phyloP scores from a whole-genome alignment of 1,284 basidiomycete genomes.

The Pseudomicrostroma phylloplanum region DNA sequence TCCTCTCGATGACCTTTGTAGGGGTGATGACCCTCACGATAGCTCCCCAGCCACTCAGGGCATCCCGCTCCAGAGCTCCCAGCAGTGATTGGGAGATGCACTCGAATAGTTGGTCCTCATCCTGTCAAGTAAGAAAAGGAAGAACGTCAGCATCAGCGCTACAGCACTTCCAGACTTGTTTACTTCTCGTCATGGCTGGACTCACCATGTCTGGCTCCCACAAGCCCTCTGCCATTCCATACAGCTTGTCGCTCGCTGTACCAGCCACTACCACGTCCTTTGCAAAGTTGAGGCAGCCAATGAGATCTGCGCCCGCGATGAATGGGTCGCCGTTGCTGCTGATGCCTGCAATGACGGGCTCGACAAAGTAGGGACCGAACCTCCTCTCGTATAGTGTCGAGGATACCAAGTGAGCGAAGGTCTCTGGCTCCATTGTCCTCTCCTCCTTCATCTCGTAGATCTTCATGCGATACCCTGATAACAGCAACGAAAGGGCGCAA shows the following conservation, averaged over 20 bases:
- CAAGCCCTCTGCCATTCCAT: slow-evolving; percentile 92
- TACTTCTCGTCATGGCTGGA: slow-evolving; percentile 8
- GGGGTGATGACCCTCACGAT: slow-evolving; percentile 76
- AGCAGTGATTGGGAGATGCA: slow-evolving; percentile 93
- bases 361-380: slow-evolving; percentile 94
- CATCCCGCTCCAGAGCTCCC: slow-evolving; percentile 92
- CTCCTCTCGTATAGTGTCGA: slow-evolving; percentile 95
- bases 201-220: slow-evolving; percentile 88
- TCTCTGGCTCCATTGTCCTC: slow-evolving; percentile 89
- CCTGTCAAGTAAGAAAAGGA: slow-evolving; percentile 50
- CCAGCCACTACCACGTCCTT: slow-evolving; percentile 97
- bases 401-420: slow-evolving; percentile 90
- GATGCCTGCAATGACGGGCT: slow-evolving; percentile 88
- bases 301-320: slow-evolving; percentile 91
- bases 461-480: slow-evolving; percentile 76
- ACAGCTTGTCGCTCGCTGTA: slow-evolving; percentile 83
- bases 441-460: slow-evolving; percentile 99
- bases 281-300: slow-evolving; percentile 89
- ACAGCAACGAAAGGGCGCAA: slow-evolving; percentile 64
- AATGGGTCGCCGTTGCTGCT: slow-evolving; percentile 75
- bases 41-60: slow-evolving; percentile 93
- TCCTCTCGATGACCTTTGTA: slow-evolving; percentile 48
- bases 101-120: slow-evolving; percentile 94
- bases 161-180: background rate
- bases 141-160: slow-evolving; percentile 6